These are phyloP conservation scores for Aspergillus steynii DNA, from an alignment of 495 filamentous ascomycete genomes.

Conservation along the genomic window DNA sequence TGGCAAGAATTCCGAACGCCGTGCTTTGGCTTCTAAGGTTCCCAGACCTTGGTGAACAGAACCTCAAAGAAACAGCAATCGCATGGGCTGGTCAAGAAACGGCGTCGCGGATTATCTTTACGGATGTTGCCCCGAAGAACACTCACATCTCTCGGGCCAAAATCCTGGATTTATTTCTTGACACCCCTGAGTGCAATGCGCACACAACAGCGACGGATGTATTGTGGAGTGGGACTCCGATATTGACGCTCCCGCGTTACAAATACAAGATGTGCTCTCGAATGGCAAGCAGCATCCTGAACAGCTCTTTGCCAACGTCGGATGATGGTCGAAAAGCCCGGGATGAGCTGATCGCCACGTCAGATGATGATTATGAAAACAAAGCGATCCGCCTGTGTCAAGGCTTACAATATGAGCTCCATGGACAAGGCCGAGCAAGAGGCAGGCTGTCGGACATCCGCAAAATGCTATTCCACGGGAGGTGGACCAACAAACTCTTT, in stretches of 20 bases:
- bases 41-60: constrained; percentile 86
- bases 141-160: constrained; percentile 91
- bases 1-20: constrained; percentile 81
- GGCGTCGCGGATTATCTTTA: constrained; percentile 91
- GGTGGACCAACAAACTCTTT: constrained; percentile 84
- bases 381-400: constrained; percentile 73
- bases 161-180: constrained; percentile 90
- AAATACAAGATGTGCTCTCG: constrained; percentile 98
- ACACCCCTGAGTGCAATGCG: constrained; percentile 97
- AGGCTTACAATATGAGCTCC: constrained; percentile 60
- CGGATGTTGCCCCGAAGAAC: constrained; percentile 93
- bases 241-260: constrained; percentile 92
- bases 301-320: constrained; percentile 76
- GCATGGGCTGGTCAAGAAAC: constrained; percentile 85
- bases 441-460: constrained; percentile 76
- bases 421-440: constrained; percentile 52
- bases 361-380: constrained; percentile 80
- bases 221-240: constrained; percentile 91
- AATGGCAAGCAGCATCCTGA: constrained; percentile 93
- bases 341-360: constrained; percentile 70
- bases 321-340: constrained; percentile 67
- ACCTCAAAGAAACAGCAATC: constrained; percentile 76
- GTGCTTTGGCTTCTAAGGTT: constrained; percentile 96
- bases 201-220: constrained; percentile 98
- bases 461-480: constrained; percentile 74